phyloP scores from a whole-genome alignment of 768 basidiomycete genomes.

The Amanita inopinata region DNA sequence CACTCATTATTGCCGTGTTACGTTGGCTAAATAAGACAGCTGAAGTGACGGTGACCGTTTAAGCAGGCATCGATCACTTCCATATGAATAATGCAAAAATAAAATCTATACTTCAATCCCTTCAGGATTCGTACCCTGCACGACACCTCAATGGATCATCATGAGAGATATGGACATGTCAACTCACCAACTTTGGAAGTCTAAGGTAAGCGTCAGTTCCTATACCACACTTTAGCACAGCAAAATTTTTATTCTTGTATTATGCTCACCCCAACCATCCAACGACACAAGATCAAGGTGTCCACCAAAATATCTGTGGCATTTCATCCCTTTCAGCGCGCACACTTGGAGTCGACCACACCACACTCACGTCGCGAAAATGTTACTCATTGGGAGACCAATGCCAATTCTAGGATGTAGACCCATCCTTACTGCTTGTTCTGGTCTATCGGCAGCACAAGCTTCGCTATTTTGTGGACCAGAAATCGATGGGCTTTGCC shows the following conservation, averaged over 20 bases:
- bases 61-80: not conserved
- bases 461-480: constrained; percentile 8
- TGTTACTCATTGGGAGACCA: constrained; percentile 83
- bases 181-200: constrained; percentile 66
- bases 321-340: not conserved
- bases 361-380: constrained; percentile 61
- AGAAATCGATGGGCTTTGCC: constrained; percentile 23
- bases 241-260: not conserved
- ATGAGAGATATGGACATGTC: not conserved
- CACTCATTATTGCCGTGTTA: too few relatives aligned
- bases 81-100: not conserved
- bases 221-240: constrained; percentile 17
- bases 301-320: constrained; percentile 69
- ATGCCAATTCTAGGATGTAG: constrained; percentile 66
- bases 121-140: constrained; percentile 76
- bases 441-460: constrained; percentile 24
- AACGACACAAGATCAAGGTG: constrained; percentile 68
- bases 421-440: constrained; percentile 34
- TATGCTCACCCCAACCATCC: constrained; percentile 67
- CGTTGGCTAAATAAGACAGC: too few relatives aligned
- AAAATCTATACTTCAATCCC: constrained; percentile 60
- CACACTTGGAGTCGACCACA: too few relatives aligned
- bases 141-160: not conserved
- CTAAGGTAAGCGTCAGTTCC: constrained; percentile 79
- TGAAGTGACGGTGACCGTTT: too few relatives aligned